These are phyloP conservation scores for Cytospora chrysosperma DNA, from an alignment of 2,329 filamentous ascomycete genomes.

Conservation along the genomic window DNA sequence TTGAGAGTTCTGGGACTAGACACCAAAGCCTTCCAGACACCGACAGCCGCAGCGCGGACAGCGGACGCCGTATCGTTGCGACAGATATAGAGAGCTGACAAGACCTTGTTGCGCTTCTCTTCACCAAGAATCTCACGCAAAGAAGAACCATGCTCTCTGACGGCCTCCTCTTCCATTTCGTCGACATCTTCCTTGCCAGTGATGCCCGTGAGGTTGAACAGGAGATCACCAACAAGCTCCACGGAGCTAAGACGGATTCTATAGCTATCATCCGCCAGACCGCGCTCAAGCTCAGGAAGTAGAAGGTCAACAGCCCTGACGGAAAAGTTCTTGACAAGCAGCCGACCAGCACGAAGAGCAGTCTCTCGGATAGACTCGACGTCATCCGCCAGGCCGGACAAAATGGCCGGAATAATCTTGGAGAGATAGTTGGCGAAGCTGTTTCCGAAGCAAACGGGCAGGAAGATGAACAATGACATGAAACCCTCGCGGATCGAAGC, in stretches of 20 bases:
- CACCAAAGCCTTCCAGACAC: conserved; percentile 96
- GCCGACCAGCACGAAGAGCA: conserved; percentile 86
- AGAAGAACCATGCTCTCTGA: conserved; percentile 86
- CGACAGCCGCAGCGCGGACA: conserved; percentile 84
- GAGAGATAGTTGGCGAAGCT: conserved; percentile 95
- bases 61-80: conserved; percentile 93
- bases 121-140: conserved; percentile 91
- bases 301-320: conserved; percentile 91
- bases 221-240: conserved; percentile 90
- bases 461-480: conserved; percentile 99
- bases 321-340: conserved; percentile 98
- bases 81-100: conserved; percentile 97
- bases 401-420: conserved; percentile 92
- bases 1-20: conserved; percentile 89
- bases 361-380: conserved; percentile 96
- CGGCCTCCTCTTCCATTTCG: conserved; percentile 73
- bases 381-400: conserved; percentile 92
- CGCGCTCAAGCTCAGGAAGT: conserved; percentile 90
- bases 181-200: conserved; percentile 75
- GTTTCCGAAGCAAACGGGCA: conserved; percentile 98
- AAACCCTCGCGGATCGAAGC: conserved; percentile 92
- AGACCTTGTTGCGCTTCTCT: conserved; percentile 93
- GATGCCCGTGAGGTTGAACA: conserved; percentile 97
- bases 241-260: conserved; percentile 98
- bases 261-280: conserved; percentile 95